Evolutionary conservation across 352 stramenopile genomes (phyloP), one percentile per base, ranked within the genome.

Genomic region (Phytophthora litchii): DNA sequence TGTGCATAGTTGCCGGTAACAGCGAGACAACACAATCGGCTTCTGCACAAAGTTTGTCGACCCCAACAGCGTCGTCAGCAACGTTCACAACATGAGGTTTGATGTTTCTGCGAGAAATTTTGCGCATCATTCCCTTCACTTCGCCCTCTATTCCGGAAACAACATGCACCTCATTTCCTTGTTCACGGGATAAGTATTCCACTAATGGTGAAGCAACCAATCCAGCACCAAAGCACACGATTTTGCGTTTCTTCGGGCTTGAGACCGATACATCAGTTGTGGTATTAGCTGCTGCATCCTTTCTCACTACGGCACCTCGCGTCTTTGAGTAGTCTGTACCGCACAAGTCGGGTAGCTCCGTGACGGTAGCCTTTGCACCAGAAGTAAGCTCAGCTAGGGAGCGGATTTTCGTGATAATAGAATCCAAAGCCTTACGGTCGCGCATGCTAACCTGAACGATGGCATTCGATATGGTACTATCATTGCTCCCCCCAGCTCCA

Each of bases 1-100:
- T 83, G 74, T 99, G 96, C 91, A 99, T 98, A 1, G 87, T 85
- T 0, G 95, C 92, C 2, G 96, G 96, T 23, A 99, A 53, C 11
- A 99, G 69, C 35, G 89, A 98, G 14, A 99, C 90, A 19, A 99
- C 94, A 32, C 95, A 91, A 73, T 98, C 94, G 6, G 89, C 83
- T 16, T 87, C 64, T 3, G 93, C 83, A 19, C 75, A 88, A 3
- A 94, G 53, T 11, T 78, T 76, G 17, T 80, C 74, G 17, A 98
- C 69, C 9, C 49, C 50, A 9, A 23, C 55, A 40, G 48, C 48
- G 38, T 89, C 64, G 10, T 85, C 78, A 11, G 66, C 49, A 4
- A 97, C 82, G 57, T 97, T 88, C 17, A 98, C 72, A 0, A 78
- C 83, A 17, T 95, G 74, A 36, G 91, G 75, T 31, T 89, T 87